Percentiles rank a stretch among this genome's conserved stretches.
phyloP scores from a whole-genome alignment of 2,329 filamentous ascomycete species.

The Acarospora socialis region DNA sequence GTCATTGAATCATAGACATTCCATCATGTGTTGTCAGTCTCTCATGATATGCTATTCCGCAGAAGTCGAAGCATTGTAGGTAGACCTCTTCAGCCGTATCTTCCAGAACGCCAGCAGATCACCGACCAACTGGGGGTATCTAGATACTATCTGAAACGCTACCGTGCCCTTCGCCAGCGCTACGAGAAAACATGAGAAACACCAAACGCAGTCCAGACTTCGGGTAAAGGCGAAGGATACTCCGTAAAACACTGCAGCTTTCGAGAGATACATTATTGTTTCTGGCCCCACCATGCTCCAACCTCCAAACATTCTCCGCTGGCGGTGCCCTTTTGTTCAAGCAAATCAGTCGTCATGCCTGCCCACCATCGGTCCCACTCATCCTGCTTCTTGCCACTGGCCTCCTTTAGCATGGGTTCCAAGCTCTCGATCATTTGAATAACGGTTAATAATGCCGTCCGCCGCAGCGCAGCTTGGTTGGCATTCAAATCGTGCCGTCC shows the following conservation, averaged over 20 bases:
- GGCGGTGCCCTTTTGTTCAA: conserved; percentile 62
- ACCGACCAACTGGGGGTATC: conserved; percentile 11
- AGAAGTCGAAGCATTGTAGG: conserved; percentile 91
- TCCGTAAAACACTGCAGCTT: conserved; percentile 15
- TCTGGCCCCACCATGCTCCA: conserved; percentile 50
- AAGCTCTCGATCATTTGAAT: conserved; percentile 74
- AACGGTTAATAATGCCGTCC: conserved; percentile 67
- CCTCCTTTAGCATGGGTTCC: conserved; percentile 68
- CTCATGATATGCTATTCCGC: conserved; percentile 8
- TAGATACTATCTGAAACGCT: conserved; percentile 85
- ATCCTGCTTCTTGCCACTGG: conserved; percentile 73
- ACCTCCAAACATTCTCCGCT: conserved; percentile 73
- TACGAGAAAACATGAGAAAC: conserved; percentile 40
- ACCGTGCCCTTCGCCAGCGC: conserved; percentile 68
- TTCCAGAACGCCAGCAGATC: conserved; percentile 6
- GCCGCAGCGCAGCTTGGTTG: conserved; percentile 58
- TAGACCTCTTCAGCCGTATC: conserved; percentile 14
- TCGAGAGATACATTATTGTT: conserved; percentile 27
- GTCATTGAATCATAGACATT: conserved; percentile 2
- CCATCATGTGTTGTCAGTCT: conserved; percentile 2
- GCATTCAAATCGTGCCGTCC: conserved; percentile 40
- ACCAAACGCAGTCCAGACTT: conserved; percentile 17
- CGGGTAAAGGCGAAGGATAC: conserved; percentile 11
- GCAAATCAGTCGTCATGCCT: conserved; percentile 71
- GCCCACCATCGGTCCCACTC: conserved; percentile 88